phyloP scores from a whole-genome alignment of 805 yeast genomes.

The Schizosaccharomyces cryophilus region DNA sequence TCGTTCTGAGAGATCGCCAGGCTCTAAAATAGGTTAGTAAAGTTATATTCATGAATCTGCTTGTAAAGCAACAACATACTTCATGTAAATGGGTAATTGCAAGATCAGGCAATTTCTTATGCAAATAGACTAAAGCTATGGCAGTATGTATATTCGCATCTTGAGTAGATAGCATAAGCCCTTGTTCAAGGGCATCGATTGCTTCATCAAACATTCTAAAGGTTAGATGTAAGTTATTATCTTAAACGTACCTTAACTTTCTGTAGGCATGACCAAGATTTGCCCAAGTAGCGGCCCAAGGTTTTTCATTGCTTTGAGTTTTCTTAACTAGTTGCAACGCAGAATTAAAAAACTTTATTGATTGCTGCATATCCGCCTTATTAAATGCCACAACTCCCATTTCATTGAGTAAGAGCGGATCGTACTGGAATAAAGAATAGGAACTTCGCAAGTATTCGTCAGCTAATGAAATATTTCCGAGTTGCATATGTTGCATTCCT shows the following conservation, averaged over 20 bases:
- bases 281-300: constrained; percentile 65
- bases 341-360: constrained; percentile 43
- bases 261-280: constrained; percentile 79
- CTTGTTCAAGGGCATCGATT: constrained; percentile 49
- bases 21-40: constrained; percentile 18
- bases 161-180: constrained; percentile 38
- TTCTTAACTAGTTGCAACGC: constrained; percentile 48
- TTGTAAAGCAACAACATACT: constrained; percentile 4
- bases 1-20: constrained; percentile 57
- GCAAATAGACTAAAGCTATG: constrained; percentile 59
- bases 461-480: constrained; percentile 59
- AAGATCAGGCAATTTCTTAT: constrained; percentile 32
- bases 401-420: constrained; percentile 75
- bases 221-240: background rate
- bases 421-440: constrained; percentile 52
- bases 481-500: constrained; percentile 88
- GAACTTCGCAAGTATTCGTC: constrained; percentile 66
- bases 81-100: constrained; percentile 61
- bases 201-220: constrained; percentile 31
- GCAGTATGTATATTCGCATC: constrained; percentile 63
- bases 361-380: constrained; percentile 35
- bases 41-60: background rate
- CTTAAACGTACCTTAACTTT: constrained; percentile 20
- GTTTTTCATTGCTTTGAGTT: constrained; percentile 52
- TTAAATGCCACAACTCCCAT: constrained; percentile 80